These are phyloP conservation scores for Apium graveolens DNA, from an alignment of 129 eudicot species.

Conservation along the genomic window DNA sequence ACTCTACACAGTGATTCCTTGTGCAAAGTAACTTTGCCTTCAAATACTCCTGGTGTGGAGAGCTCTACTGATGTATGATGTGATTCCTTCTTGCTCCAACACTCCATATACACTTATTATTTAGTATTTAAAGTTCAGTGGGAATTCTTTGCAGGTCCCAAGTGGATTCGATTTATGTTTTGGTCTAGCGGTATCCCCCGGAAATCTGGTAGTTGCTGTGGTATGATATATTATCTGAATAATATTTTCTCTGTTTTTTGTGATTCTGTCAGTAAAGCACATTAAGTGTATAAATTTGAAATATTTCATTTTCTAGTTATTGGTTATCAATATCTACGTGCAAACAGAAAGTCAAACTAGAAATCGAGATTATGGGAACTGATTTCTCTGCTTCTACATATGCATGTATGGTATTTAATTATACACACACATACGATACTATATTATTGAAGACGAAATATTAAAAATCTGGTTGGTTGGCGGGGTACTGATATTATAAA, in stretches of 20 bases:
- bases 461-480: too few relatives aligned
- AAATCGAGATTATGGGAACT: background rate
- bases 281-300: background rate
- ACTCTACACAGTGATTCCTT: conserved; percentile 39
- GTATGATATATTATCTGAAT: conserved; percentile 29
- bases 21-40: conserved; percentile 55
- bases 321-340: background rate
- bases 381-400: background rate
- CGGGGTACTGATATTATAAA: too few relatives aligned
- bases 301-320: background rate
- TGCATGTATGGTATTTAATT: background rate
- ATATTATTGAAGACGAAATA: too few relatives aligned
- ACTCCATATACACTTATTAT: background rate
- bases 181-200: conserved; percentile 85
- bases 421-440: too few relatives aligned
- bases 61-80: conserved; percentile 59
- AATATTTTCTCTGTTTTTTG: background rate
- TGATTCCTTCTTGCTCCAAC: background rate
- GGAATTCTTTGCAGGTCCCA: conserved; percentile 57
- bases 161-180: conserved; percentile 63
- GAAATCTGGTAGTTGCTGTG: conserved; percentile 79
- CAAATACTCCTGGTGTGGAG: conserved; percentile 57
- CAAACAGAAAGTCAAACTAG: background rate
- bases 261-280: background rate
- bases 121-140: background rate